Conservation (phyloP, 345 rosid species). For the Lepidium didymum region DNA sequence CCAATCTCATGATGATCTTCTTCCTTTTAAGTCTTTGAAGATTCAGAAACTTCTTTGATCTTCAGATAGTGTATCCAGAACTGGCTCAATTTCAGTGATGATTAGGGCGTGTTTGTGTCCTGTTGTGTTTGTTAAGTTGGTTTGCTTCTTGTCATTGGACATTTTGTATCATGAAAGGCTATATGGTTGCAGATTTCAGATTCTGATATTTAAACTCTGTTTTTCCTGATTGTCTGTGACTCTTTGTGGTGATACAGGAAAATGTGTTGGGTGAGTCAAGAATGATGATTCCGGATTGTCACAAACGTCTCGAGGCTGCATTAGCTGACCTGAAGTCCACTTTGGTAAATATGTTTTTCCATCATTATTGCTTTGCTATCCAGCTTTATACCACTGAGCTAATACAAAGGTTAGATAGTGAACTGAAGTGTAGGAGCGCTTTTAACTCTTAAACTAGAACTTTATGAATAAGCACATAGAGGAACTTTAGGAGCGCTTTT, state of each 20-base stretch:
- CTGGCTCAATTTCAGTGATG: neutral
- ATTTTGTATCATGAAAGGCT: neutral
- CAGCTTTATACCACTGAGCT: neutral
- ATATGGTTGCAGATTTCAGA: neutral
- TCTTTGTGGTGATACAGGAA: conserved; percentile 52
- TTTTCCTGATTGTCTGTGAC: neutral
- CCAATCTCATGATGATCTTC: no score
- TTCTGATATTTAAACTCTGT: neutral
- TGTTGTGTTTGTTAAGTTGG: neutral
- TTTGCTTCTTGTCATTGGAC: neutral
- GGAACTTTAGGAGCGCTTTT: neutral
- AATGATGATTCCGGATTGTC: conserved; percentile 96
- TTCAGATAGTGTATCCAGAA: neutral
- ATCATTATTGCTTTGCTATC: neutral
- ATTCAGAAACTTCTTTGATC: no score
- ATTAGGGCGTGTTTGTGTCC: neutral
- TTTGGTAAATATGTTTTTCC: conserved; percentile 40
- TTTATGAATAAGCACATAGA: neutral
- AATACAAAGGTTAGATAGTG: neutral
- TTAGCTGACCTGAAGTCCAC: conserved; percentile 63
- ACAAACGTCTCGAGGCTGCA: conserved; percentile 78
- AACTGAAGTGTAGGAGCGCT: neutral
- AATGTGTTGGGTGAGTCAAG: conserved; percentile 95
- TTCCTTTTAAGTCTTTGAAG: no score
- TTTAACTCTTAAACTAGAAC: neutral